phyloP scores from a whole-genome alignment of 129 eudicot species.

The Dittrichia graveolens region DNA sequence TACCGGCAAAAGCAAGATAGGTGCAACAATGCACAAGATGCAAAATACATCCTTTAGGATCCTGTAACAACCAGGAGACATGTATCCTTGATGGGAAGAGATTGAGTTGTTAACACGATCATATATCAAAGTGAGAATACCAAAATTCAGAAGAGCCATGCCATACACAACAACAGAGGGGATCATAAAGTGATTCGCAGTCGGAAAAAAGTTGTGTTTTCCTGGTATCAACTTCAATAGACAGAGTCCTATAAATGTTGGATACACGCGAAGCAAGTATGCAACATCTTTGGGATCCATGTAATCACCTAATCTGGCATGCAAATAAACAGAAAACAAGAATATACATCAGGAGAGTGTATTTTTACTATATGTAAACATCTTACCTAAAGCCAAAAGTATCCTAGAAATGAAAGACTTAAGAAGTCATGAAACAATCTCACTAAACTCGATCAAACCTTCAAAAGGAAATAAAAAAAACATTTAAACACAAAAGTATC shows the following conservation, averaged over 20 bases:
- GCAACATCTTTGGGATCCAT: no score
- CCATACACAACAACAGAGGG: not conserved
- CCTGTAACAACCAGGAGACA: not conserved
- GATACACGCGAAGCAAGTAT: not conserved
- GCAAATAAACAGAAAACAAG: no score
- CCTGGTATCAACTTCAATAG: not conserved
- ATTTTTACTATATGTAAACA: no score
- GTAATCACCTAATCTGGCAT: no score
- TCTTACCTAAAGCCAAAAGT: no score
- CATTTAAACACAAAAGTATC: no score
- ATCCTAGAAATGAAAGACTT: no score
- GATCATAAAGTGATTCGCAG: not conserved
- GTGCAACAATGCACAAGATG: not conserved
- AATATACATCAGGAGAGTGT: no score
- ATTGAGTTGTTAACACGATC: not conserved
- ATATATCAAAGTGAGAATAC: not conserved
- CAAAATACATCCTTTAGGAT: not conserved
- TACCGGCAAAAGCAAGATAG: not conserved
- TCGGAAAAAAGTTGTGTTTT: not conserved
- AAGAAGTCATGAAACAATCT: no score
- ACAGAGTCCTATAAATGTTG: not conserved
- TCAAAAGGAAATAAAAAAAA: no score
- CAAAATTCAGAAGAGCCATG: not conserved
- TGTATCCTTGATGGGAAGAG: not conserved
- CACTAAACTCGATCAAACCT: no score